Base-by-base conservation (phyloP, 768 basidiomycete genomes). In the Phaeotremella skinneri region DNA sequence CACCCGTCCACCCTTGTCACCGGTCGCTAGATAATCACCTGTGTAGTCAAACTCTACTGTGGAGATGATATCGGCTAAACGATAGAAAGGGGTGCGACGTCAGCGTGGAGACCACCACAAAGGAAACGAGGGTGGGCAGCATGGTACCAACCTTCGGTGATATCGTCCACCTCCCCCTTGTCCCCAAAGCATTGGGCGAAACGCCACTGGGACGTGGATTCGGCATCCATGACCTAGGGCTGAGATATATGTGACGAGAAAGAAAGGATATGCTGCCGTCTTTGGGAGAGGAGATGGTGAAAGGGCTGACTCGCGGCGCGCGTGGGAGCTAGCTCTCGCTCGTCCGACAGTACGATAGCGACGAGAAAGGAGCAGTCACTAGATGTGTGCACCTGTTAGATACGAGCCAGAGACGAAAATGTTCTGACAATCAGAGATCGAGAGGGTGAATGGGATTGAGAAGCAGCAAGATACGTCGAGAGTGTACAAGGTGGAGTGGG, bases 161-260 rank as follows among this genome's bases (percentile, higher is more conserved):
- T 98, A 78, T 99, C 96, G 76, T 97, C 96, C 32, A 98, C 94
- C 78, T 73, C 69, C 30, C 78, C 94, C 84, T 99, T 99, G 83
- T 99, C 96, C 66, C 96, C 96, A 76, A 99, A 99, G 81, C 96
- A 99, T 76, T 99, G 96, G 54, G 96, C 94, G 80, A 99, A 99
- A 72, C 94, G 87, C 96, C 96, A 99, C 70, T 87, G 88, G 25
- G 59, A 57, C 51, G 69, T 60, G 16, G 69, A 56, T 25, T 66
- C 69, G n/a, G 61, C 56, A 27, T 73, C 72, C 72, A 70, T 73
- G 52, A 41, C 25, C 48, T 42, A 57, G 34, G 47, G 17, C n/a
- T 45, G 37, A 56, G 4, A 23, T 27, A 25, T 42, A 21, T 27
- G 23, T 26, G 21, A 27, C 20, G 21, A n/a, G 17, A 55, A 20